Base-by-base conservation (phyloP, 164 flowering plant genomes). In the Stephania japonica region DNA sequence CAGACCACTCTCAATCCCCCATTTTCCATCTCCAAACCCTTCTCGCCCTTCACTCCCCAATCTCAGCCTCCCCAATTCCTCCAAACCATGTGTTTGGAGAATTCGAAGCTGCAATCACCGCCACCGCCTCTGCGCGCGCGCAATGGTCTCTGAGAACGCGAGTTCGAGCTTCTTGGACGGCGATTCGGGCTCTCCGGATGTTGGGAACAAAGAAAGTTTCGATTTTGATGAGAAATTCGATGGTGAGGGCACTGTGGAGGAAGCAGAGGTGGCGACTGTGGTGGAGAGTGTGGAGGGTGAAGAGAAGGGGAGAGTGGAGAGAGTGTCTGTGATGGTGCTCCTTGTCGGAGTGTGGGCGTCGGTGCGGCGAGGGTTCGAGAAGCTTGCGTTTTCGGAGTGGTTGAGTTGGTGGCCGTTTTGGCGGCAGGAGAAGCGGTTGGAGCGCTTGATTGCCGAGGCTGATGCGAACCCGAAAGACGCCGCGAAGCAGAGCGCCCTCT, bases 351-450 rank as follows among this genome's bases (percentile, higher is more conserved):
- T 89, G 24, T 83, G 88, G 83, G 84, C 83, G 50, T 77, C 74
- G 25, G 19, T 75, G 66, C 89, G 64, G 75, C 82, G 59, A 42
- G 82, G 86, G 59, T 74, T 88, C 14, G 90, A 88, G 79, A 87
- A 65, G 68, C 5, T 85, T 53, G 26, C 77, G 72, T 44, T 47
- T 26, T 76, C 81, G 62, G 85, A 86, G 69, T 90, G 92, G 92
- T 75, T 86, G 63, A 85, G 83, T 70, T 88, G 92, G 97, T 87
- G 88, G 97, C 91, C 92, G 14, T 90, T 90, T 84, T 89, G 92
- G 94, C 78, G 81, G 78, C 88, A 85, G 73, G 99, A 87, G 87
- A 91, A 87, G 86, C 77, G 83, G 47, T 68, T 91, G 80, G 94
- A 90, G 65, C 73, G 82, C 67, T 80, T 95, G 74, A 80, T 89